Evolutionary conservation across 1,139 yeast genomes (phyloP), one percentile per base, ranked within the genome.

Genomic region (Pichia sp.): DNA sequence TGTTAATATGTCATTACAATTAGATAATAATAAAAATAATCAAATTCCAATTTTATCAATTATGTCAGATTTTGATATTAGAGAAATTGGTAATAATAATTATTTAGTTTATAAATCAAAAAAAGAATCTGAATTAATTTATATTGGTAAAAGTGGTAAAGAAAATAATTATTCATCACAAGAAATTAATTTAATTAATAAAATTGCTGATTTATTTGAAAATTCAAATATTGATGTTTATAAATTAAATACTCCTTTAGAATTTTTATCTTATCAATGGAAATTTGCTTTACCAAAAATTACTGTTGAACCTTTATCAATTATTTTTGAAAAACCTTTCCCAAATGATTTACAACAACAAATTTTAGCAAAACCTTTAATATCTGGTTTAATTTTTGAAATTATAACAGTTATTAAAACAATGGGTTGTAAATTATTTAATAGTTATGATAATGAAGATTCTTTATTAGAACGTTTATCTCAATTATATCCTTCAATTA

Each of bases 331-430:
- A 62, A 74, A 78, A 46, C 76, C 82, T 6, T 72, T 68, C 54
- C 87, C 95, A 1, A 66, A 67, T 32, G 66, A 72, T 40, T 69
- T 89, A 45, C 67, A 74, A 24, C 65, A 71, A 33, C 87, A 86
- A 61, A 83, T 87, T 38, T 70, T 87, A 49, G 90, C 95, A 39
- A 86, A 85, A 59, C 97, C 97, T 7, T 71, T 89, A 51, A 74
- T 87, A 29, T 75, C 87, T 12, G 97, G 97, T 2, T 68, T 87
- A 37, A 78, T 87, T 49, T 73, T 76, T 42, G 97, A 89, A 65
- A 66, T 86, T 40, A 74, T 80, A 49, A 80, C 82, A 40, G 79
- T 89, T 50, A 81, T 87, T 51, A 80, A 80, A 58, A 80, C 83
- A 34, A 83, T 85, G 87, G 89, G 86, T 43, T 81, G 87, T 57